Evolutionary conservation across 2,329 filamentous ascomycete species (phyloP), one percentile per base, ranked within the genome.

Genomic region (Dothidotthia symphoricarpi): DNA sequence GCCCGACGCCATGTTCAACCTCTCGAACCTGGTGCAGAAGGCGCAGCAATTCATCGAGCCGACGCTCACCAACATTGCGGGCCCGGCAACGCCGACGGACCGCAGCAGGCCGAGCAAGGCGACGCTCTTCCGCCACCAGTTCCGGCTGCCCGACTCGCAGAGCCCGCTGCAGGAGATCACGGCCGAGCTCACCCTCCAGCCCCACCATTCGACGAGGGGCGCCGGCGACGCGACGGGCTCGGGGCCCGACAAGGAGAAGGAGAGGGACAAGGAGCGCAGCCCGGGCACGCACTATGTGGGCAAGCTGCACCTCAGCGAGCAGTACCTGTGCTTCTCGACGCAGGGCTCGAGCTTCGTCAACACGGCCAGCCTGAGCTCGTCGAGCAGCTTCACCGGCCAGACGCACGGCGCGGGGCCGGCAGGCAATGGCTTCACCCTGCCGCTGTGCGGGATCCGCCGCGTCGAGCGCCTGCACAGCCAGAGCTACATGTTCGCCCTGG

Each of bases 301-400:
- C 34, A 90, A 90, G 68, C 79, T 98, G 35, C 91, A 98, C 66
- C 74, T 98, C 48, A 96, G 89, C 66, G 91, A 98, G 71, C 81
- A 86, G 55, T 98, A 86, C 69, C 82, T 98, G 55, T 97, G 90
- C 75, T 98, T 98, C 74, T 96, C 90, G 0, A 96, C 93, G 6
- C 88, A 93, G 35, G 83, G 88, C 12, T 86, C 88, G 8, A 94
- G 88, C 71, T 96, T 96, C 68, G 68, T 87, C 28, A 83, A 82
- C 47, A 83, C 85, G 1, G 85, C 91, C 12, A 95, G 83, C 65
- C 81, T 85, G 14, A 83, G 81, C 47, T 83, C 85, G 0, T 90
- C 89, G 14, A 88, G 85, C 31, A 81, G 82, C 41, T 97, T 94
- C 69, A 94, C 88, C 3, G 93, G 90, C 12, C 88, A 95, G 66